Evolutionary conservation across 2,329 filamentous ascomycete species (phyloP).

Genomic region (Hypoxylon sp.): DNA sequence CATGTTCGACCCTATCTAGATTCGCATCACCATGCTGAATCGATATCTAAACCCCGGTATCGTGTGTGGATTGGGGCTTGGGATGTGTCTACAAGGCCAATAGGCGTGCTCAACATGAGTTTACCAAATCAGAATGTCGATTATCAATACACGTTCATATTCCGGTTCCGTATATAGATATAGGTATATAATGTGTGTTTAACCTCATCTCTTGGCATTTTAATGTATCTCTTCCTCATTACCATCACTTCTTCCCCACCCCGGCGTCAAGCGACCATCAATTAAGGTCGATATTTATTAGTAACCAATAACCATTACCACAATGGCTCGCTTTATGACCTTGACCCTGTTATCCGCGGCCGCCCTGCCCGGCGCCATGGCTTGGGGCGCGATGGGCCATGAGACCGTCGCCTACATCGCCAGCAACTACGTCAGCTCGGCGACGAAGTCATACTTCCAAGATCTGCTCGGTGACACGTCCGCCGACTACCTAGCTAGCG

Average conservation of each 20-base stretch:
- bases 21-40: constrained; percentile 19
- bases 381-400: constrained; percentile 65
- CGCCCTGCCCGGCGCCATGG: constrained; percentile 48
- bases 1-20: constrained; percentile 25
- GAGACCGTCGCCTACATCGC: constrained; percentile 69
- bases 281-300: not conserved
- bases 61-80: constrained; percentile 15
- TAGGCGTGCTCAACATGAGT: constrained; percentile 6
- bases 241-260: not conserved
- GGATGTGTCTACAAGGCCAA: constrained; percentile 19
- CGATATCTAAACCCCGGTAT: constrained; percentile 19
- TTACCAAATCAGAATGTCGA: constrained; percentile 20
- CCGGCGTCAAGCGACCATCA: constrained; percentile 3
- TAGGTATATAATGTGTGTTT: constrained; percentile 17
- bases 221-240: constrained; percentile 11
- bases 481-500: constrained; percentile 63
- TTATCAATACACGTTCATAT: constrained; percentile 7
- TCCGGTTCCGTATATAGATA: constrained; percentile 2
- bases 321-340: constrained; percentile 48
- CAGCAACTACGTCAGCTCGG: constrained; percentile 62
- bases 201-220: constrained; percentile 30
- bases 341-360: constrained; percentile 46
- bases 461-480: constrained; percentile 61
- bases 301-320: constrained; percentile 12
- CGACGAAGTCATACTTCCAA: constrained; percentile 62